Conservation (phyloP, 305 asterid species). For the Striga hermonthica region DNA sequence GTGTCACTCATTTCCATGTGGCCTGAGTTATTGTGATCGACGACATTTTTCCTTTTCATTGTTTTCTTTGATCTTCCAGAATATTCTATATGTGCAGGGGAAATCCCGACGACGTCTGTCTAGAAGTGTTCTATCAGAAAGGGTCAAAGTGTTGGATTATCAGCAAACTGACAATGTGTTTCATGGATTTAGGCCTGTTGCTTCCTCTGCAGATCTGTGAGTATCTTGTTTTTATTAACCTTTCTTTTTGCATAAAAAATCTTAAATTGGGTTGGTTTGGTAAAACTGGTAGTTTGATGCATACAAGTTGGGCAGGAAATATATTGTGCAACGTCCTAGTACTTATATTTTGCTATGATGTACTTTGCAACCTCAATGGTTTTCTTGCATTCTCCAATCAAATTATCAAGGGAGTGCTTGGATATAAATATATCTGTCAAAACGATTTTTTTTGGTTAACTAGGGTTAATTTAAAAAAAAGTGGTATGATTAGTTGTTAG, state of each 20-base stretch:
- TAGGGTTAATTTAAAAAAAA: no score
- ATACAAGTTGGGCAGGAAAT: background rate
- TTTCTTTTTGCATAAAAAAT: slow-evolving; percentile 28
- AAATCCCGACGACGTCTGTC: slow-evolving; percentile 50
- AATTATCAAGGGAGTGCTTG: no score
- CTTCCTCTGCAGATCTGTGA: slow-evolving; percentile 55
- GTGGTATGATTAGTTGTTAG: no score
- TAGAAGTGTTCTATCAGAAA: slow-evolving; percentile 60
- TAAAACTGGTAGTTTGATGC: slow-evolving; percentile 10
- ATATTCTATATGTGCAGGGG: slow-evolving; percentile 39
- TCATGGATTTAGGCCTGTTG: slow-evolving; percentile 72
- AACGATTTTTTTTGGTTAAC: no score
- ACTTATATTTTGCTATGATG: no score
- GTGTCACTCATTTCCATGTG: background rate
- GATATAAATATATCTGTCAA: no score
- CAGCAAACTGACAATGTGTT: slow-evolving; percentile 56
- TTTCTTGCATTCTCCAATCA: no score
- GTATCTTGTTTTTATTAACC: slow-evolving; percentile 31
- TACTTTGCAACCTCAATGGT: no score
- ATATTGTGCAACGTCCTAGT: no score
- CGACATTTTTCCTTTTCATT: slow-evolving; percentile 21
- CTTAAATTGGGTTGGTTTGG: slow-evolving; percentile 10
- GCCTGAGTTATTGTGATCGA: slow-evolving; percentile 4
- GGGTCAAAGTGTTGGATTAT: slow-evolving; percentile 66
- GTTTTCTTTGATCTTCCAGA: slow-evolving; percentile 18